These are phyloP conservation scores for Grammothele lineata DNA, from an alignment of 768 basidiomycete species.

Conservation along the genomic window DNA sequence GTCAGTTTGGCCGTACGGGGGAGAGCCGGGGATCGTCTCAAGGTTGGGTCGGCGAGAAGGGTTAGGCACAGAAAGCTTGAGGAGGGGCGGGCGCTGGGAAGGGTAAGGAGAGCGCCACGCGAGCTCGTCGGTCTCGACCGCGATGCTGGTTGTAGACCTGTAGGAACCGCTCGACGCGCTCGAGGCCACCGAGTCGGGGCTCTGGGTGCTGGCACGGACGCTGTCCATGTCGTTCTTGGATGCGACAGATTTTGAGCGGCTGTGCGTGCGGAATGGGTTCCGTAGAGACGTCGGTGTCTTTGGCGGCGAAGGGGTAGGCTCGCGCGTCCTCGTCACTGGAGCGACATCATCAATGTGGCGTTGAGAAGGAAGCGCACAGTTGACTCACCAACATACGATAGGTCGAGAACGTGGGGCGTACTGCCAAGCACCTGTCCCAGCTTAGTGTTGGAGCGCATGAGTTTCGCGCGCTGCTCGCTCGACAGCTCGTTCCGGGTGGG, in stretches of 20 bases:
- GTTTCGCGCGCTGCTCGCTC: constrained; percentile 46
- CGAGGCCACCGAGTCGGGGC: constrained; percentile 12
- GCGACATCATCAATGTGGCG: not conserved
- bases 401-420: constrained; percentile 54
- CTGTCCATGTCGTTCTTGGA: constrained; percentile 7
- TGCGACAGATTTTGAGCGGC: constrained; percentile 13
- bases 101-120: constrained; percentile 19
- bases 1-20: constrained; percentile 3
- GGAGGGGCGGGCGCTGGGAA: constrained; percentile 19
- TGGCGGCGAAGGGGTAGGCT: not conserved
- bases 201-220: constrained; percentile 5
- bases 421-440: constrained; percentile 54
- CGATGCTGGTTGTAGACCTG: constrained; percentile 8
- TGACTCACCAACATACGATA: constrained; percentile 11
- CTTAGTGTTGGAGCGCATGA: constrained; percentile 56
- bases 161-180: constrained; percentile 9
- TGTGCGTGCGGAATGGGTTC: constrained; percentile 8
- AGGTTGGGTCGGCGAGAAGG: constrained; percentile 7
- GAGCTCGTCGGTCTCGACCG: constrained; percentile 6
- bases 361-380: not conserved
- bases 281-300: constrained; percentile 5
- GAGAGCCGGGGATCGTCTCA: constrained; percentile 18
- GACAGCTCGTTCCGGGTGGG: constrained; percentile 57
- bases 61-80: constrained; percentile 13
- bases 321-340: not conserved